These are phyloP conservation scores for Cyclotella sp. DNA, from an alignment of 108 stramenopile genomes.

Conservation along the genomic window DNA sequence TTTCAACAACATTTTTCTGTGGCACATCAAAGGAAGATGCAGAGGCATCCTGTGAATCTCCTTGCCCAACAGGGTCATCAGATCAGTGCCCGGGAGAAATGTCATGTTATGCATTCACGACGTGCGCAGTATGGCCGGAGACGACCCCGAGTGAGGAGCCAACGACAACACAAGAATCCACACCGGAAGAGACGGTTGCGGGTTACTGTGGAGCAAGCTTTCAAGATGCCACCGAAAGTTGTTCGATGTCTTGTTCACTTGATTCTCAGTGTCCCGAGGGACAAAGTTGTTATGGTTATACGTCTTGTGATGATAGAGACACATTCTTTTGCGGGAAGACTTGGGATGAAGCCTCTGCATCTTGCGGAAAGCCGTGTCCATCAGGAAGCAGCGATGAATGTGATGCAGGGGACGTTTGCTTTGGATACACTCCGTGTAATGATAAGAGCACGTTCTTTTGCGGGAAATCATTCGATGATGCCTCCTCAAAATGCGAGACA, in stretches of 20 bases:
- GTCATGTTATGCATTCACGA: slow-evolving; percentile 14
- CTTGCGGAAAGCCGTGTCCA: slow-evolving; percentile 43
- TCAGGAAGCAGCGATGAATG: slow-evolving; percentile 49
- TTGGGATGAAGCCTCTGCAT: slow-evolving; percentile 52
- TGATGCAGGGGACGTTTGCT: slow-evolving; percentile 43
- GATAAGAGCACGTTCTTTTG: slow-evolving; percentile 35
- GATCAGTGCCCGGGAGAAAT: slow-evolving; percentile 2
- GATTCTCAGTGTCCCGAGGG: slow-evolving; percentile 77
- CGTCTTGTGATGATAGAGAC: slow-evolving; percentile 66
- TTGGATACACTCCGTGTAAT: slow-evolving; percentile 40
- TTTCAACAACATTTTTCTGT: slow-evolving; percentile 46
- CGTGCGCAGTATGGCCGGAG: slow-evolving; percentile 2
- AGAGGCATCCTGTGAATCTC: slow-evolving; percentile 32
- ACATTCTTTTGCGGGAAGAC: slow-evolving; percentile 51
- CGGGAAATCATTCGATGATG: slow-evolving; percentile 27
- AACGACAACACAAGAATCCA: background rate
- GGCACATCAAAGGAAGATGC: slow-evolving; percentile 50
- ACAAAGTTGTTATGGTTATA: slow-evolving; percentile 85
- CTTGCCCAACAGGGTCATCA: slow-evolving; percentile 33
- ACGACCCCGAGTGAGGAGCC: background rate
- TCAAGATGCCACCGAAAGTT: slow-evolving; percentile 76
- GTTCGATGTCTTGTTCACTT: slow-evolving; percentile 65
- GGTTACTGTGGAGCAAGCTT: slow-evolving; percentile 77
- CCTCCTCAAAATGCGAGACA: slow-evolving; percentile 12
- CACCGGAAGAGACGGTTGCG: slow-evolving; percentile 21